phyloP scores from a whole-genome alignment of 306 rosid genomes.

The Rosa lucieae region DNA sequence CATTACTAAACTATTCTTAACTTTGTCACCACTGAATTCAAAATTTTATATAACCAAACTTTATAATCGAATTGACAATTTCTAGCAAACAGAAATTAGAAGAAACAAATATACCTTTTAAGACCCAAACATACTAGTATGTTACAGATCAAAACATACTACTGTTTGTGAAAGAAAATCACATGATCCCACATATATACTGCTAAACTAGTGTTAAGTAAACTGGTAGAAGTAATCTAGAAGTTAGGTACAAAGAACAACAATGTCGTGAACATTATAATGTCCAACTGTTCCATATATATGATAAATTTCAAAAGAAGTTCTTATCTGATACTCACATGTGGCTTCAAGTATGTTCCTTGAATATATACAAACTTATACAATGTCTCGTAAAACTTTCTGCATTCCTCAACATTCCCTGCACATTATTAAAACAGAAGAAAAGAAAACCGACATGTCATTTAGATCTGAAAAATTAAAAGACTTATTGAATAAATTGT shows the following conservation, averaged over 20 bases:
- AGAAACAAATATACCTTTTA: too few relatives aligned
- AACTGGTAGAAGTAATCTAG: background rate
- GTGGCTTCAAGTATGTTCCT: conserved; percentile 91
- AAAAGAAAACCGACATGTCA: too few relatives aligned
- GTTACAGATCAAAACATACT: background rate
- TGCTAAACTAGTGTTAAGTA: background rate
- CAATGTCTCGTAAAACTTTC: too few relatives aligned
- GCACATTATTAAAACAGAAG: too few relatives aligned
- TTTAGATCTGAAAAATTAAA: too few relatives aligned
- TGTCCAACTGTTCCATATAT: background rate
- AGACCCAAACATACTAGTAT: background rate
- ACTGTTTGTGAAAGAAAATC: background rate
- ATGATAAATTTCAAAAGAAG: background rate
- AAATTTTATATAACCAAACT: too few relatives aligned
- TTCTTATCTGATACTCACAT: conserved; percentile 52
- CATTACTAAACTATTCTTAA: too few relatives aligned
- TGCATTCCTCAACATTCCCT: too few relatives aligned
- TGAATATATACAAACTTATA: conserved; percentile 29
- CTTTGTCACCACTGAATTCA: too few relatives aligned
- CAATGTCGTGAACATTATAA: background rate
- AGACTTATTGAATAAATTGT: too few relatives aligned
- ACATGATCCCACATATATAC: background rate
- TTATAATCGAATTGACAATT: too few relatives aligned
- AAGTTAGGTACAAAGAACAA: background rate
- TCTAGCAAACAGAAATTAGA: too few relatives aligned